Base-by-base conservation (phyloP, 495 filamentous ascomycete genomes). In the Aspergillus diversus region DNA sequence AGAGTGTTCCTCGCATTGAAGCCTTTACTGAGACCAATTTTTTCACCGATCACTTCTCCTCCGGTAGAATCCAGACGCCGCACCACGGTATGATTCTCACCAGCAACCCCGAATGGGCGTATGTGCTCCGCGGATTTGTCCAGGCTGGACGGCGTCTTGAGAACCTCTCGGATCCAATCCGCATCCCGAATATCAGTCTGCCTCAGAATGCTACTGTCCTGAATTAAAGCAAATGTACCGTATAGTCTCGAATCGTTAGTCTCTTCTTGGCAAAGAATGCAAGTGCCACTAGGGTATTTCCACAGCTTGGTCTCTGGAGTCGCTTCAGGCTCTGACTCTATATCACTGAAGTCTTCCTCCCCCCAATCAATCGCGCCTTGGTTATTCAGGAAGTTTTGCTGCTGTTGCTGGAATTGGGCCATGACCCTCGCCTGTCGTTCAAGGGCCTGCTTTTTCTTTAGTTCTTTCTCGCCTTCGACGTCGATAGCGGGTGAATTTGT, bases 391-490 rank as follows among this genome's bases (percentile, higher is more conserved):
- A 98, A 98, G 66, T 86, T 92, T 74, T 96, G 92, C 70, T 98
- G 96, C 68, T 99, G 92, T 69, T 96, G 88, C 72, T 97, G 95
- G 79, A 98, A 96, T 71, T 97, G 91, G 3, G 93, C 94, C 93
- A 98, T 97, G 17, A 98, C 91, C 65, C 84, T 87, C 8, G 93
- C 93, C 76, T 98, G 92, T 52, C 95, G 84, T 62, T 94, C 92
- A 37, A 92, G 74, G 0, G 96, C 95, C 33, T 93, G 88, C 67
- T 89, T 86, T 80, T 97, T 98, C 81, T 92, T 98, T 52, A 83
- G 75, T 72, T 96, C 92, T 53, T 87, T 88, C 63, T 93, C 89
- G 63, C 88, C 86, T 11, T 90, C 86, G 3, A 77, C 81, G 58
- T 84, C 85, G 9, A 82, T 81, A 9, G 81, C 81, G 15, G 87